These are phyloP conservation scores for Plasmodium relictum DNA, from an alignment of 169 alveolate genomes.

Conservation along the genomic window DNA sequence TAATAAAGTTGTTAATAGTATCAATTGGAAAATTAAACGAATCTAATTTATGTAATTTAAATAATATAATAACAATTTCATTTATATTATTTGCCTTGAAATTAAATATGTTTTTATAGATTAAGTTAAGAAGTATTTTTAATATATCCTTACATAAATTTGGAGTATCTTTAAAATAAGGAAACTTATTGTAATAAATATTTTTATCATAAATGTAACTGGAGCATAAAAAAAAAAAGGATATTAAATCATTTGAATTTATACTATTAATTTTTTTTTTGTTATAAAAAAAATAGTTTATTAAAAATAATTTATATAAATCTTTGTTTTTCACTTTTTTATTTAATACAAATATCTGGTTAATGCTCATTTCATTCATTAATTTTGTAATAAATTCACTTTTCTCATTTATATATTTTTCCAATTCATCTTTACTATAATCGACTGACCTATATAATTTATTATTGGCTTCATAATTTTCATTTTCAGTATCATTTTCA, in stretches of 20 bases:
- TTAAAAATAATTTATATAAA: background rate
- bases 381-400: background rate
- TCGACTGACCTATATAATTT: no score
- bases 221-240: constrained; percentile 15
- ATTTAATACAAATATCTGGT: background rate
- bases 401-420: constrained; percentile 1
- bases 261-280: background rate
- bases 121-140: background rate
- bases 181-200: background rate
- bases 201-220: background rate
- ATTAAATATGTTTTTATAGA: background rate
- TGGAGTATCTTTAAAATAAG: constrained; percentile 10
- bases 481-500: no score
- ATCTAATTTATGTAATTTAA: constrained; percentile 9
- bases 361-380: constrained; percentile 2
- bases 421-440: background rate
- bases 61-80: background rate
- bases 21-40: background rate
- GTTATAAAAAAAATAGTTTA: constrained; percentile 1
- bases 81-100: constrained; percentile 11
- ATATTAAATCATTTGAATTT: background rate
- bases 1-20: background rate
- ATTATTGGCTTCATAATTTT: no score
- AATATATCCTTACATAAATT: constrained; percentile 10
- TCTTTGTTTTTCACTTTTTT: constrained; percentile 28